Evolutionary conservation across 2,329 filamentous ascomycete species (phyloP), one percentile per base, ranked within the genome.

Genomic region (Leptographium procerum): DNA sequence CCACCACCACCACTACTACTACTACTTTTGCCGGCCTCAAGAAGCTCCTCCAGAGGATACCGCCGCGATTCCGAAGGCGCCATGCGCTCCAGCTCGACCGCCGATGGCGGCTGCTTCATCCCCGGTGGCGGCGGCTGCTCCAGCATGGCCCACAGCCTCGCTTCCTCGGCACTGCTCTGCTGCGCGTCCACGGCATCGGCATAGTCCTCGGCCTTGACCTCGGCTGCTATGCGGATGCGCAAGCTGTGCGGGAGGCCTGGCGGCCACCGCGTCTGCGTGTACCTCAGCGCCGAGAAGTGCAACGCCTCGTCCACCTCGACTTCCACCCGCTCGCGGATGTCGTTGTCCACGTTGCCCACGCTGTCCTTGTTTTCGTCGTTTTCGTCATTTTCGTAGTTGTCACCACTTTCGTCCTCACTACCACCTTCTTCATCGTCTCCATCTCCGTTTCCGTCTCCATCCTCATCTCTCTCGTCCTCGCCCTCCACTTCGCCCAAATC

Each of bases 71-170:
- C 52, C 33, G n/a, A 22, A 19, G n/a, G n/a, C 3, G 33, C 19
- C 22, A 9, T 3, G 10, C 5, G 26, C 13, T 10, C 11, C n/a
- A 26, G 34, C 11, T 16, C 28, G 34, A 11, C 19, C 33, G 14
- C 14, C 14, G 52, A 26, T 24, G n/a, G n/a, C 22, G 14, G 24
- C 24, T 13, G 65, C 64, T 65, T 63, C 28, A 66, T 40, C 16
- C 62, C 64, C 2, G 66, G 65, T 0, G 71, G 73, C 2, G 74
- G 73, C 34, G 68, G 65, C 64, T 67, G 69, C 47, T 72, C 71
- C 24, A 80, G 60, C 19, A 79, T 59, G 11, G 66, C 64, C 78
- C 78, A 80, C 69, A 81, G 68, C 52, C 70, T 66, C 29, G 64
- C 61, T 63, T 81, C 78, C 34, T 75, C 76, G 28, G 67, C 63